Conservation (phyloP, 306 rosid genomes). For the Parietaria judaica region DNA sequence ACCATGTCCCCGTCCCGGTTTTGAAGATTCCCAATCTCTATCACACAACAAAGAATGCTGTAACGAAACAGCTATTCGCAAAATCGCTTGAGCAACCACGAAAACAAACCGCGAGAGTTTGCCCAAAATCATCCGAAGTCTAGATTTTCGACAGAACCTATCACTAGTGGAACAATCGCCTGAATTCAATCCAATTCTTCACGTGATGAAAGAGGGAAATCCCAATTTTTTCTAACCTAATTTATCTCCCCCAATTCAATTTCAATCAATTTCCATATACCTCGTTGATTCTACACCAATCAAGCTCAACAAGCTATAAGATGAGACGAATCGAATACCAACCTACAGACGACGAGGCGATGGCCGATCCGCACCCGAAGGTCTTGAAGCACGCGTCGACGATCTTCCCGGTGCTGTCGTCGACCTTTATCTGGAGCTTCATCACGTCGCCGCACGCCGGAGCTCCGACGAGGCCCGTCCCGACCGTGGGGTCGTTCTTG, state of each 20-base stretch:
- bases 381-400: constrained; percentile 88
- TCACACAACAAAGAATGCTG: too few relatives aligned
- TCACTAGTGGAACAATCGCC: too few relatives aligned
- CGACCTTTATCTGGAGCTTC: constrained; percentile 91
- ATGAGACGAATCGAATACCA: not conserved
- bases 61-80: too few relatives aligned
- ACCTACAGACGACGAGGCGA: constrained; percentile 92
- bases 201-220: too few relatives aligned
- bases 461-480: constrained; percentile 84
- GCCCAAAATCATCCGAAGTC: too few relatives aligned
- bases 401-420: constrained; percentile 63
- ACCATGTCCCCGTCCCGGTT: too few relatives aligned
- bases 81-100: too few relatives aligned
- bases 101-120: too few relatives aligned
- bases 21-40: too few relatives aligned
- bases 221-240: not conserved
- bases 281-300: not conserved
- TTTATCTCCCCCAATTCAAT: not conserved
- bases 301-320: not conserved
- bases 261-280: not conserved
- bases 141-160: too few relatives aligned
- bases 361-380: constrained; percentile 88
- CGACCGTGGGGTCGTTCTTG: constrained; percentile 66
- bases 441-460: constrained; percentile 93
- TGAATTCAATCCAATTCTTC: too few relatives aligned